A percentile compares a stretch with the other conserved stretches of the same genome.
phyloP scores from a whole-genome alignment of 257 asterid species.

The Ocimum tenuiflorum region DNA sequence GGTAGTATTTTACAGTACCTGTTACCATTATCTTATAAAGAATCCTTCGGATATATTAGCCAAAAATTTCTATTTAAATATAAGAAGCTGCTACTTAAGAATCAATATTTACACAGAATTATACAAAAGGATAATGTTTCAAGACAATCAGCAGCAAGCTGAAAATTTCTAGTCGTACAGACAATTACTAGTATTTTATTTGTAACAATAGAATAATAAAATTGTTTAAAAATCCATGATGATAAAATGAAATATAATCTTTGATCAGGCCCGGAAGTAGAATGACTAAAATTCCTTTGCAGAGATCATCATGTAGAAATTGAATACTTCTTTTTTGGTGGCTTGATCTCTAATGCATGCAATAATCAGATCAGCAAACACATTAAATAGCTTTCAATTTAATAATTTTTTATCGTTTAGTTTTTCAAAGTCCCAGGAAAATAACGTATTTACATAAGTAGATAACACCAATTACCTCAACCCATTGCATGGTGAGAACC shows the following conservation, averaged over 20 bases:
- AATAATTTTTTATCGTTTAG: background rate
- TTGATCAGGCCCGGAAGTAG: background rate
- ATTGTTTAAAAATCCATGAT: background rate
- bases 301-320: background rate
- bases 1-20: constrained; percentile 2
- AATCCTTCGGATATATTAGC: background rate
- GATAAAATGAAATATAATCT: background rate
- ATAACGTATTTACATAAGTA: background rate
- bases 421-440: constrained; percentile 2
- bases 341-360: constrained; percentile 5
- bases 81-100: background rate
- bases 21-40: background rate
- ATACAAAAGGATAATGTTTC: too few species aligned
- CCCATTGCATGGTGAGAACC: constrained; percentile 89
- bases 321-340: background rate
- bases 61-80: constrained; percentile 3
- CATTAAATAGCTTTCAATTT: constrained; percentile 1
- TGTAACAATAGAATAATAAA: background rate
- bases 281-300: background rate
- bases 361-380: constrained; percentile 7
- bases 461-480: constrained; percentile 56
- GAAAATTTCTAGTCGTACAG: constrained; percentile 2
- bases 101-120: too few species aligned
- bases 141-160: constrained; percentile 1
- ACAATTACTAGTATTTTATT: background rate